Percentiles rank a stretch among this genome's conserved stretches.
Evolutionary conservation across 148 eudicot species (phyloP).

Genomic region (Mesembryanthemum crystallinum): DNA sequence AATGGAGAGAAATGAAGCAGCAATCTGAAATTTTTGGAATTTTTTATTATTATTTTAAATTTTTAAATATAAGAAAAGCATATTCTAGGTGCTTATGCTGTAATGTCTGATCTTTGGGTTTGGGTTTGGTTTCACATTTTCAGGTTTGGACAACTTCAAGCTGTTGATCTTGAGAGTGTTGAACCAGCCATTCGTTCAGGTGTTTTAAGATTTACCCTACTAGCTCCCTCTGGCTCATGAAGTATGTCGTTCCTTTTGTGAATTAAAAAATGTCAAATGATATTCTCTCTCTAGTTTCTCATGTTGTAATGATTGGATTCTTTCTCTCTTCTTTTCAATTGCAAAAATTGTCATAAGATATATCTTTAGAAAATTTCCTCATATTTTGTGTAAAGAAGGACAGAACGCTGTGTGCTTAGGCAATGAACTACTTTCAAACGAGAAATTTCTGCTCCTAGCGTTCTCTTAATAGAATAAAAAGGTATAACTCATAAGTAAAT

Average conservation of each 20-base stretch:
- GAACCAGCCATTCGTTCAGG: constrained; percentile 94
- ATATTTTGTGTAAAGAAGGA: neutral
- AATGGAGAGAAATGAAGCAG: neutral
- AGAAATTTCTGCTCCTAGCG: neutral
- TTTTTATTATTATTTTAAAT: neutral
- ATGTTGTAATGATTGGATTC: neutral
- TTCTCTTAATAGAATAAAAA: neutral
- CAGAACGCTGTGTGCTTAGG: neutral
- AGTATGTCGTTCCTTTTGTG: neutral
- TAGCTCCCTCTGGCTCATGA: neutral
- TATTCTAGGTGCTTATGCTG: neutral
- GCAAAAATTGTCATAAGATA: neutral
- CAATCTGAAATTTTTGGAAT: neutral
- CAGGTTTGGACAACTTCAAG: constrained; percentile 99
- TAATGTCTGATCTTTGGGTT: neutral
- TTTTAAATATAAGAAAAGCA: too few species aligned
- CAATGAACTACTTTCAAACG: neutral
- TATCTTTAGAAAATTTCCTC: neutral
- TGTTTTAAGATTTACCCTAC: constrained; percentile 19
- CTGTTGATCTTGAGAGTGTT: constrained; percentile 79
- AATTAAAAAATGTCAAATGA: neutral
- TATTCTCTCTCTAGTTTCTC: neutral
- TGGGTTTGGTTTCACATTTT: constrained; percentile 2
- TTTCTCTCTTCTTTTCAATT: neutral
- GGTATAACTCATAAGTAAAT: too few species aligned